Evolutionary conservation across 140 eudicot species (phyloP), one percentile per base, ranked within the genome.

Genomic region (Stevia rebaudiana): DNA sequence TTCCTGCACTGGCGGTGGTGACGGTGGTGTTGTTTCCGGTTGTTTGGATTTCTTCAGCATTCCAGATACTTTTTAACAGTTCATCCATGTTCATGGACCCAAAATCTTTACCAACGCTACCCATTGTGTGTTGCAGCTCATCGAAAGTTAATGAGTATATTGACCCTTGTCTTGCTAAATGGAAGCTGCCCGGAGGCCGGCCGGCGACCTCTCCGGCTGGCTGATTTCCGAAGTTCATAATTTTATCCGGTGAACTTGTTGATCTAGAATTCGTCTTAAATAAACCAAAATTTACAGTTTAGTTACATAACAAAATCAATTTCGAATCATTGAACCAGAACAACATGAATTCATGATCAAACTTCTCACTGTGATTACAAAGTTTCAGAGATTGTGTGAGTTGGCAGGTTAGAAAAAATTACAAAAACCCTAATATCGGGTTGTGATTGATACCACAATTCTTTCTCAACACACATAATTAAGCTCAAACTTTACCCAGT

Each of bases 11-110:
- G 8, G 13, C 65, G 22, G 31, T 67, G 47, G 1, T 22, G 56
- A 10, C 17, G 11, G 28, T 11, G 62, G 15, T 23, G 7, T 24
- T 25, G 56, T 8, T 19, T 9, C 55, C 72, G 3, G 72, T 36
- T 25, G 73, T 71, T 76, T 76, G 81, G 19, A 64, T 43, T 40
- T 70, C 81, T 49, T 76, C 76, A 46, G 76, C 81, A 50, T 65
- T 76, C 81, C 81, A 76, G 28, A 76, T 71, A 41, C 77, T 70
- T 63, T 76, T 76, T 28, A 76, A 44, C 16, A 76, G 40, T 23
- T 76, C 81, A 46, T 76, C 81, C 73, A 76, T 76, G 40, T 71
- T 72, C 82, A 78, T 66, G 2, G 82, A 72, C 56, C 82, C 82
- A 33, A 78, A 72, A 53, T 71, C 76, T 39, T 65, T 76, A 17